Base-by-base conservation (phyloP, 2,329 filamentous ascomycete genomes). In the Aureobasidium sp. region DNA sequence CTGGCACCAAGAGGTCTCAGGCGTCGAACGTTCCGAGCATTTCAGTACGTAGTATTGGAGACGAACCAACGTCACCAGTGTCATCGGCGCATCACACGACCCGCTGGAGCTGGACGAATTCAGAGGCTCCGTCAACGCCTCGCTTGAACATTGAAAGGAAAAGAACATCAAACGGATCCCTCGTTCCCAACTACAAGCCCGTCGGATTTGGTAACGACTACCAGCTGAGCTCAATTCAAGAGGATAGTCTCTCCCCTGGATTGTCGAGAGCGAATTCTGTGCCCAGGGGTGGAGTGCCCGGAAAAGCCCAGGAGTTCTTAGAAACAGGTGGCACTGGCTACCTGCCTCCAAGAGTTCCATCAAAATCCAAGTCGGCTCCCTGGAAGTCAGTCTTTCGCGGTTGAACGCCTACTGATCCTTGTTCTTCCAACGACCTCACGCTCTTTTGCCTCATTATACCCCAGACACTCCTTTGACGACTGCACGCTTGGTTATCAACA, bases 91-190 rank as follows among this genome's bases (percentile, higher is more conserved):
- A 62, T 15, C 17, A 10, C 29, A 3, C 44, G 5, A 56, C 41
- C 17, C 69, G 69, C 32, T 70, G 68, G 67, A 68, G 66, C 50
- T 69, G 69, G 68, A 69, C 69, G 29, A 69, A 69, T 39, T 67
- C 66, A 9, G 65, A 70, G 53, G 68, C 68, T n/a, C 69, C 69
- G 6, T 62, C 66, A 23, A 70, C 69, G 17, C 69, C 69, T 32
- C 65, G 68, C 12, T 52, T 68, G 7, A 63, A 56, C 23, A 60
- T 65, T 15, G 64, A 63, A 20, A 39, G 48, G 23, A 62, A 47
- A 13, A 36, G 51, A 15, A 48, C 46, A 17, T 60, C 57, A 13
- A 60, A 50, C 7, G 57, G 57, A 34, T 50, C 57, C 9, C 44
- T 60, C 15, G 42, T 48, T 27, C 55, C 55, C 7, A 58, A 48